A percentile compares a stretch with the other conserved stretches of the same genome.
Evolutionary conservation across 495 filamentous ascomycete genomes (phyloP).

Genomic region (Hypoxylon perforatum): DNA sequence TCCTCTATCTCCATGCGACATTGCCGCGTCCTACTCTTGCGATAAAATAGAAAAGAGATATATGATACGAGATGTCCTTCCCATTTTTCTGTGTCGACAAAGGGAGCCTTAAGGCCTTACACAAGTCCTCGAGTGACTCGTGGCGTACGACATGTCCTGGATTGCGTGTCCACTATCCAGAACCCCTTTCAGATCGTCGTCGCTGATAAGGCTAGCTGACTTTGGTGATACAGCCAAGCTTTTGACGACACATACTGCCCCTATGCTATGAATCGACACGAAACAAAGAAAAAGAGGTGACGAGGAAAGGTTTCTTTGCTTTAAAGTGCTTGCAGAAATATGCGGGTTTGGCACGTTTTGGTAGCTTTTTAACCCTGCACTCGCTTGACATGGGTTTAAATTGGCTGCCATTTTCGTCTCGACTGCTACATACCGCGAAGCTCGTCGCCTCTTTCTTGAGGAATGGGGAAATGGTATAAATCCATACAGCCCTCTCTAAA

Average conservation of each 20-base stretch:
- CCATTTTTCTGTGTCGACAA: neutral
- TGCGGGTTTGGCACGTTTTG: conserved; percentile 36
- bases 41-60: neutral
- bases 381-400: conserved; percentile 38
- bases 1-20: neutral
- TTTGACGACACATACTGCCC: neutral
- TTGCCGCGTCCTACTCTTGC: neutral
- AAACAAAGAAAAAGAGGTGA: conserved; percentile 4
- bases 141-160: neutral
- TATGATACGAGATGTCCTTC: conserved; percentile 10
- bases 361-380: conserved; percentile 16
- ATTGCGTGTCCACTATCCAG: neutral
- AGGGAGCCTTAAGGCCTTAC: neutral
- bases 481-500: neutral
- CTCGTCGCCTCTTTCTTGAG: neutral
- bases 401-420: conserved; percentile 32
- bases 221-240: neutral
- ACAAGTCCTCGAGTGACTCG: neutral
- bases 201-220: neutral
- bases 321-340: conserved; percentile 42
- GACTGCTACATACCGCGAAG: conserved; percentile 16
- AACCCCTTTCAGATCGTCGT: neutral
- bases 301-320: conserved; percentile 8
- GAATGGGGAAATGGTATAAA: conserved; percentile 29
- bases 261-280: neutral